Percentiles rank a stretch among this genome's conserved stretches.
Conservation (phyloP, 2,329 filamentous ascomycete species). For the Monosporascus sp. region DNA sequence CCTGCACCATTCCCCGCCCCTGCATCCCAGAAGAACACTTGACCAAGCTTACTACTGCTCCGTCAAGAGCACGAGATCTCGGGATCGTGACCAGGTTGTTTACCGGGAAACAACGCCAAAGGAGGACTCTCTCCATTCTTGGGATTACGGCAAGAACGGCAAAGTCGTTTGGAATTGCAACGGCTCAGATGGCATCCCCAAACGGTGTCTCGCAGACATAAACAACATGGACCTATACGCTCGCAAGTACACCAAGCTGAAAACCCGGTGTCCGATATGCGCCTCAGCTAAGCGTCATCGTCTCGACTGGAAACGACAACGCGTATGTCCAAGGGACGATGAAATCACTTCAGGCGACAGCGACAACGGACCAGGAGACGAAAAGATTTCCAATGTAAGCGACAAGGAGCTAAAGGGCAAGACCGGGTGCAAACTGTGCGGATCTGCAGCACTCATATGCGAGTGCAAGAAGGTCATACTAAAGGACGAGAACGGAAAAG, state of each 20-base stretch:
- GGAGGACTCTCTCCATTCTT: slow-evolving; percentile 16
- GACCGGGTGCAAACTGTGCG: not conserved
- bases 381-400: no score
- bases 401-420: not conserved
- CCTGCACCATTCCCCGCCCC: slow-evolving; percentile 24
- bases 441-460: no score
- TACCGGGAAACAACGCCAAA: slow-evolving; percentile 31
- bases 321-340: not conserved
- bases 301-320: no score
- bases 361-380: not conserved
- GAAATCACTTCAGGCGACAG: slow-evolving; percentile 7
- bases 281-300: no score
- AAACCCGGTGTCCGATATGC: no score
- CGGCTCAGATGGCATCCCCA: no score
- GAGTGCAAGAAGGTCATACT: no score
- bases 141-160: not conserved
- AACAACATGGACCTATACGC: no score
- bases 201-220: no score
- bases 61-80: slow-evolving; percentile 30
- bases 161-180: no score
- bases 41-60: slow-evolving; percentile 41
- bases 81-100: slow-evolving; percentile 39
- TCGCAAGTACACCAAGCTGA: no score
- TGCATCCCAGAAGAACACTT: slow-evolving; percentile 40
- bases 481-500: no score